These are phyloP conservation scores for Solanum medicagineum DNA, from an alignment of 257 asterid species.

Conservation along the genomic window DNA sequence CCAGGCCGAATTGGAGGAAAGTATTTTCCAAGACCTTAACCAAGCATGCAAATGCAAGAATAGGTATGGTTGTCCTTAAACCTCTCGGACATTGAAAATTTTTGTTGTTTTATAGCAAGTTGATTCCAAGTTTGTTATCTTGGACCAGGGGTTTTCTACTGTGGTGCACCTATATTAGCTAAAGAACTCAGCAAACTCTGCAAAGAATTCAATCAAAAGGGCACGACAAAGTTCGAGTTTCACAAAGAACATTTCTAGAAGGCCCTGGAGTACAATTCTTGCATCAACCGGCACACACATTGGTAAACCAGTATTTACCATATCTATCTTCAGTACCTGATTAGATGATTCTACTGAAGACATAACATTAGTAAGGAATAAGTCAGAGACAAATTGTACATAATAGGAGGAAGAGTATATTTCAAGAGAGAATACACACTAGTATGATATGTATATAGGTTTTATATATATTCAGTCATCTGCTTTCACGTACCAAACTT, in stretches of 20 bases:
- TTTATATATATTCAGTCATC: constrained; percentile 1
- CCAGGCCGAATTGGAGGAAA: constrained; percentile 96
- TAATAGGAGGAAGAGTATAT: background rate
- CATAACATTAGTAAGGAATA: background rate
- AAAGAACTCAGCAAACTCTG: constrained; percentile 80
- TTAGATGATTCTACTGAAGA: background rate
- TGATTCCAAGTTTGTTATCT: background rate
- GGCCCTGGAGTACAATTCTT: background rate
- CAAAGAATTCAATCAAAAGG: constrained; percentile 76
- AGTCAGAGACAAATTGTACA: background rate
- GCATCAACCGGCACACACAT: background rate
- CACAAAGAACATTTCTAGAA: constrained; percentile 83
- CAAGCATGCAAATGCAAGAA: constrained; percentile 89
- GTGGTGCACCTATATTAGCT: constrained; percentile 81
- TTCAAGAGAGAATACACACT: background rate
- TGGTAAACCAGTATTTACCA: background rate
- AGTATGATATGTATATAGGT: background rate
- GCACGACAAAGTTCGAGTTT: constrained; percentile 85
- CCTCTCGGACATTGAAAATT: background rate
- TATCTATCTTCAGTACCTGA: background rate
- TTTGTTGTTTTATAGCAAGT: background rate
- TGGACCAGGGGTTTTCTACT: constrained; percentile 81
- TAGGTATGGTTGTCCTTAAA: constrained; percentile 30
- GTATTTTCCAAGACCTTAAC: constrained; percentile 67
- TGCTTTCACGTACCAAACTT: background rate